Base-by-base conservation (phyloP, 495 filamentous ascomycete genomes). In the Hypoxylon crocopeplum region DNA sequence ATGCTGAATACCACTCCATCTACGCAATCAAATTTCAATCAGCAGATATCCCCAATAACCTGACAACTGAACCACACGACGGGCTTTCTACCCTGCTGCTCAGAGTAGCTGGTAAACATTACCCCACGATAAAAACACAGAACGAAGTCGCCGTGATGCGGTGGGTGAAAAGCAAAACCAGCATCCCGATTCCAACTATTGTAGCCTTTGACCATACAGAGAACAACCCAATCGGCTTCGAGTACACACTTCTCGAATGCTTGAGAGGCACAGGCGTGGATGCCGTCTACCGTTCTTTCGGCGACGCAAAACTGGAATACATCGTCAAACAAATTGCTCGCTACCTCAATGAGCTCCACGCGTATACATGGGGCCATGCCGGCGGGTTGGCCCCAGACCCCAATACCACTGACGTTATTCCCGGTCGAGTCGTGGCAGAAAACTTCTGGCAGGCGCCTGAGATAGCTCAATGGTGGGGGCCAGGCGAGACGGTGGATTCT, bases 71-170 rank as follows among this genome's bases (percentile, higher is more conserved):
- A 24, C 15, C 12, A 11, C 16, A 56, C 8, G 53, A 38, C 7
- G n/a, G n/a, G n/a, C n/a, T n/a, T n/a, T n/a, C n/a, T n/a, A n/a
- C n/a, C n/a, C 61, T 76, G 1, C 56, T 76, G 13, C 71, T 77
- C 7, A 67, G 74, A 13, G 62, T 75, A 5, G 67, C 74, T 7
- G 69, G 69, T 1, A 42, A 53, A 6, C 71, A 75, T 17, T 24
- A 72, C 2, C 72, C 72, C 1, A n/a, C 38, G 2, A 70, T 74
- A 51, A 75, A 75, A 50, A 75, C 71, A 2, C 25, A 11, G 10
- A 77, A 75, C 30, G 72, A 77, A 33, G 66, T 70, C 1, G 72
- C 55, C 8, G 59, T 69, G 3, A 72, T 77, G 69, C 44, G 32
- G 8, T 77, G 65, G 67, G 34, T 77, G 13, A 10, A 21, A 12